Percentiles rank a stretch among this genome's conserved stretches.
Conservation (phyloP, 176 grass and related monocot genomes). For the Eragrostis nindensis region DNA sequence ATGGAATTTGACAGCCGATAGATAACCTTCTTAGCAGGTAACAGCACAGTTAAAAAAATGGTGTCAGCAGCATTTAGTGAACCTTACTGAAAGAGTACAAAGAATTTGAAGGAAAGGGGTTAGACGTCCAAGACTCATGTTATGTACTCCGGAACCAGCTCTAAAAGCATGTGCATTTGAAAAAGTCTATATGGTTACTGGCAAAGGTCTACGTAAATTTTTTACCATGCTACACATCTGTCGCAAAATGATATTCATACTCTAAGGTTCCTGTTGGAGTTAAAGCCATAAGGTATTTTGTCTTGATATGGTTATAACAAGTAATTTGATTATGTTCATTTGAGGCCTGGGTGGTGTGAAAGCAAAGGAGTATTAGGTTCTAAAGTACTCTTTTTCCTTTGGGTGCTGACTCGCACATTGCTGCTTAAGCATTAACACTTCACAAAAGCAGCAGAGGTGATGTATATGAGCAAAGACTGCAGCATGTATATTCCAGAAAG, state of each 20-base stretch:
- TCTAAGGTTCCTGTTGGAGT: slow-evolving; percentile 16
- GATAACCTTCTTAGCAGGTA: slow-evolving; percentile 13
- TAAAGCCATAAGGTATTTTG: slow-evolving; percentile 7
- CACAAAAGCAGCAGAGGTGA: background rate
- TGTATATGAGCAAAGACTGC: background rate
- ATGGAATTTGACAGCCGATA: slow-evolving; percentile 5
- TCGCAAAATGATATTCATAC: background rate
- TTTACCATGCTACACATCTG: background rate
- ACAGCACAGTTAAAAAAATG: background rate
- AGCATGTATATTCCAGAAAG: background rate
- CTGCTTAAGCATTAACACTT: slow-evolving; percentile 16
- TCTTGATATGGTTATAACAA: slow-evolving; percentile 7
- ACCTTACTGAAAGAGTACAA: background rate
- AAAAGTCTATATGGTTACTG: background rate
- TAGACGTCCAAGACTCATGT: slow-evolving; percentile 9
- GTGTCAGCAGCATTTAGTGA: slow-evolving; percentile 24
- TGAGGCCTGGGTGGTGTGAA: background rate
- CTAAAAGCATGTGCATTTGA: background rate
- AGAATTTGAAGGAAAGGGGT: background rate
- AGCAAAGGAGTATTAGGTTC: slow-evolving; percentile 4
- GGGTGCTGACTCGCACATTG: background rate
- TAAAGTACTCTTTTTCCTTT: background rate
- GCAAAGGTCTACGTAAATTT: slow-evolving; percentile 14
- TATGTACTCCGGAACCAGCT: background rate
- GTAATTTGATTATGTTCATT: background rate